Conservation (phyloP, 371 early-diverging fungal species). For the Mucor lusitanicus region DNA sequence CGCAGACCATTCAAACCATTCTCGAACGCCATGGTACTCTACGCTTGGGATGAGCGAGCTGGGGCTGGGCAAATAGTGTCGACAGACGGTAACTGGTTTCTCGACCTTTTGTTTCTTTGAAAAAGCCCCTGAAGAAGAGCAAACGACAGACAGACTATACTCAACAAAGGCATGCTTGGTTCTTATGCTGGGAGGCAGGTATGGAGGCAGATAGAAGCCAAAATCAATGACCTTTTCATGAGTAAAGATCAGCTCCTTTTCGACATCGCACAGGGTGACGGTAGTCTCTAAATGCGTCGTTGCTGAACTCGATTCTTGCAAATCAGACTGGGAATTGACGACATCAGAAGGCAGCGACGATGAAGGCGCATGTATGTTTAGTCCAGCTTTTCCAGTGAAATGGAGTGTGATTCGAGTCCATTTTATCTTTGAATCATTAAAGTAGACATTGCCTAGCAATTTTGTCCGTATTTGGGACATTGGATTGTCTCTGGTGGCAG, state of each 20-base stretch:
- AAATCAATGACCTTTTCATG: slow-evolving; percentile 38
- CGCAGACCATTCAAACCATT: slow-evolving; percentile 48
- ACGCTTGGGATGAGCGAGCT: slow-evolving; percentile 44
- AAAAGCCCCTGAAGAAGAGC: slow-evolving; percentile 23
- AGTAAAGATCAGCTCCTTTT: slow-evolving; percentile 44
- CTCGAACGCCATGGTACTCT: slow-evolving; percentile 28
- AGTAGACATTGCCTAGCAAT: slow-evolving; percentile 37
- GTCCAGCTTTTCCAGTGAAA: slow-evolving; percentile 35
- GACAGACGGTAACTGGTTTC: slow-evolving; percentile 26
- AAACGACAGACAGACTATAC: slow-evolving; percentile 35
- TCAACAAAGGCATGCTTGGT: slow-evolving; percentile 42
- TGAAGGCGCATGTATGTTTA: slow-evolving; percentile 30
- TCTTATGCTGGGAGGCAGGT: slow-evolving; percentile 35
- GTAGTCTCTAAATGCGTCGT: slow-evolving; percentile 27
- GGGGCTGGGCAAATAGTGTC: slow-evolving; percentile 47
- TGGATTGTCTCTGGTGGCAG: slow-evolving; percentile 42
- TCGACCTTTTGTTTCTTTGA: slow-evolving; percentile 22
- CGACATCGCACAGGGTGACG: slow-evolving; percentile 40
- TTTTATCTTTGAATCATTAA: slow-evolving; percentile 36
- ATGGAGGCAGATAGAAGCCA: slow-evolving; percentile 41
- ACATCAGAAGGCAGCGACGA: slow-evolving; percentile 15
- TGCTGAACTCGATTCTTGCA: slow-evolving; percentile 11
- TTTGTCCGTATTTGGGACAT: slow-evolving; percentile 41
- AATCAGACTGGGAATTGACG: not conserved
- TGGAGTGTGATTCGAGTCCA: slow-evolving; percentile 48